Conservation (phyloP, 306 rosid genomes). For the Potentilla sterilis region DNA sequence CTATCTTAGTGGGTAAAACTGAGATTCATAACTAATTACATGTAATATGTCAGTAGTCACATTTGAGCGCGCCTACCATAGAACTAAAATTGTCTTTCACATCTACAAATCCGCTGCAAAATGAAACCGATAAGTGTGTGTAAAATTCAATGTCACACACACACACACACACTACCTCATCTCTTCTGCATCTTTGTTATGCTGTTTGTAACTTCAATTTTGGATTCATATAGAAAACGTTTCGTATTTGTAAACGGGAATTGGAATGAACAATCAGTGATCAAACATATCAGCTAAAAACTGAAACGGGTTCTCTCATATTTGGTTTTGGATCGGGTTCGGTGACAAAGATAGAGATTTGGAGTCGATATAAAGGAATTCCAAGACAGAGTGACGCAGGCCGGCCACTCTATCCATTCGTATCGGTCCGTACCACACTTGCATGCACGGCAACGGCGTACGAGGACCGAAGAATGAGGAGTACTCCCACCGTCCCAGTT, state of each 20-base stretch:
- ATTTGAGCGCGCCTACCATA: too few relatives aligned
- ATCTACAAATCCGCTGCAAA: background rate
- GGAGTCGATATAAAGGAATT: too few relatives aligned
- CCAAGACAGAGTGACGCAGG: conserved; percentile 5
- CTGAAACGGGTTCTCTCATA: background rate
- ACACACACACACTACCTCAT: background rate
- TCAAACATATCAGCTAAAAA: background rate
- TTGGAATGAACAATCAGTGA: background rate
- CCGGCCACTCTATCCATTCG: background rate
- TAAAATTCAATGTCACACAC: background rate
- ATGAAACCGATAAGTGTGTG: background rate
- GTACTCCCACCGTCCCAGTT: conserved; percentile 17
- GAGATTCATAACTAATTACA: too few relatives aligned
- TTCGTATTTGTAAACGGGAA: background rate
- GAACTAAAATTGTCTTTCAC: too few relatives aligned
- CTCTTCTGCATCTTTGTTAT: background rate
- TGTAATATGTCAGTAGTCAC: too few relatives aligned
- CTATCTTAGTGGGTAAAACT: too few relatives aligned
- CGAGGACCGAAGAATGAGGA: conserved; percentile 65
- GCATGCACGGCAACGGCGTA: conserved; percentile 63
- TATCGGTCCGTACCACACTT: conserved; percentile 32
- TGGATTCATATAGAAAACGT: background rate
- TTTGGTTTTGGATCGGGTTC: background rate
- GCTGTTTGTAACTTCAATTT: background rate
- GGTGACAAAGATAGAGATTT: background rate